Conservation (phyloP, 2,329 filamentous ascomycete genomes). For the Aureobasidium pullulans region DNA sequence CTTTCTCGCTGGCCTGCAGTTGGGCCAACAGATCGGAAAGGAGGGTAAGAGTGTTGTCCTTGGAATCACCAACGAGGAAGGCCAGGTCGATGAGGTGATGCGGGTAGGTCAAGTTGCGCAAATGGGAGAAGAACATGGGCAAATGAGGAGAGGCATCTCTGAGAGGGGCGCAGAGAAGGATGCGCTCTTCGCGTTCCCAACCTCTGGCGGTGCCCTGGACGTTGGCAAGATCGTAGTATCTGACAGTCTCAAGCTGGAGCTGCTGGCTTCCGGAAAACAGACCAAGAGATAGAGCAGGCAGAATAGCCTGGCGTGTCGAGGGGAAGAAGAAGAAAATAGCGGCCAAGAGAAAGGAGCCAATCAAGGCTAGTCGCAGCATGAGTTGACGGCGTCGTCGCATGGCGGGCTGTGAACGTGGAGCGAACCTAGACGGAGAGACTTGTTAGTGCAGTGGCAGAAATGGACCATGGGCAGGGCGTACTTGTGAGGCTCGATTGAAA, state of each 20-base stretch:
- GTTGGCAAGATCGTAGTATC: slow-evolving; percentile 91
- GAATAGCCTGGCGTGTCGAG: slow-evolving; percentile 57
- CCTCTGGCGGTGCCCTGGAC: slow-evolving; percentile 86
- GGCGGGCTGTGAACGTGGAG: slow-evolving; percentile 70
- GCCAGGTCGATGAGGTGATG: slow-evolving; percentile 94
- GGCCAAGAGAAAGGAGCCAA: slow-evolving; percentile 50
- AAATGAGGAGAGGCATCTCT: slow-evolving; percentile 88
- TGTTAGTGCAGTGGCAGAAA: neutral
- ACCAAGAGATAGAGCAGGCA: slow-evolving; percentile 60
- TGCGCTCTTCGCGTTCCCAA: slow-evolving; percentile 94
- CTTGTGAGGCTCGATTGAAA: slow-evolving; percentile 19
- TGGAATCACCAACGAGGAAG: slow-evolving; percentile 95
- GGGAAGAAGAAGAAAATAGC: slow-evolving; percentile 67
- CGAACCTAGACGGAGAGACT: slow-evolving; percentile 55
- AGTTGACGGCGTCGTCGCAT: slow-evolving; percentile 67
- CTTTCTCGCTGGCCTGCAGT: slow-evolving; percentile 72
- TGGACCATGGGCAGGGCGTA: neutral
- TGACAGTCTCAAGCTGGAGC: slow-evolving; percentile 83
- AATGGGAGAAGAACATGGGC: slow-evolving; percentile 97
- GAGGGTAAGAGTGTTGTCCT: slow-evolving; percentile 75
- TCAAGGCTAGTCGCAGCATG: slow-evolving; percentile 57
- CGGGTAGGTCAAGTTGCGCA: slow-evolving; percentile 93
- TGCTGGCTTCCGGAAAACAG: slow-evolving; percentile 55
- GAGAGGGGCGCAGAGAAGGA: slow-evolving; percentile 87
- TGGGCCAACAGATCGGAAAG: slow-evolving; percentile 68